Base-by-base conservation (phyloP, 1,284 basidiomycete species). In the Puccinia novopanici region DNA sequence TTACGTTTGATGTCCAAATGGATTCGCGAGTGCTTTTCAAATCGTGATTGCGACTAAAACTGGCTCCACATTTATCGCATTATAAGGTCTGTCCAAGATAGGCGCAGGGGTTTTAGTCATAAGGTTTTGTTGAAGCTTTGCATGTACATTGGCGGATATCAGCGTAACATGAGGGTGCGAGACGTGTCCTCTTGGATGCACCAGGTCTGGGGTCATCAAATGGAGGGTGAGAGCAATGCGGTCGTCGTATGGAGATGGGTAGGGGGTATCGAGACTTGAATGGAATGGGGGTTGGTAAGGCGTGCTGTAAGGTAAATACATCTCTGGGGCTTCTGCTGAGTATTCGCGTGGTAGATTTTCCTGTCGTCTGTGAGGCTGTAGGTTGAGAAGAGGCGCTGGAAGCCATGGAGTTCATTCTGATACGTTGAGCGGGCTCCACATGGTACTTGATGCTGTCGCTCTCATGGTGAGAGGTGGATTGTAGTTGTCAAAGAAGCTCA, bases 11-110 rank as follows among this genome's bases (percentile, higher is more conserved):
- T 83, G 12, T 84, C 84, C 67, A 85, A 72, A 63, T 85, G 84
- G 52, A 84, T 84, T n/a, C 84, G 83, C 3, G 83, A 77, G 70
- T 85, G 84, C 52, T 81, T 76, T 84, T 84, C 50, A 85, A 82
- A 67, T 85, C 84, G 70, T 85, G 84, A 63, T 85, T 85, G 15
- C 84, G 83, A 57, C 82, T 83, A 59, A 85, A 85, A 61, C 83
- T 82, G 24, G 84, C 82, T 17, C 82, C 82, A 67, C 84, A 85
- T 24, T 82, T 82, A 54, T 82, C 83, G 75, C 84, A 85, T 45
- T 83, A 81, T 84, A 85, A 34, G 73, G 73, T 45, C 73, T 54
- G 13, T 75, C 55, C 40, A 48, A 45, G 55, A 37, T 59, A 19
- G 55, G 50, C 4, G 70, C 34, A 27, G 70, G 70, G 12, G 52